These are phyloP conservation scores for Noccaea bulbosa DNA, from an alignment of 345 rosid species.

Conservation along the genomic window DNA sequence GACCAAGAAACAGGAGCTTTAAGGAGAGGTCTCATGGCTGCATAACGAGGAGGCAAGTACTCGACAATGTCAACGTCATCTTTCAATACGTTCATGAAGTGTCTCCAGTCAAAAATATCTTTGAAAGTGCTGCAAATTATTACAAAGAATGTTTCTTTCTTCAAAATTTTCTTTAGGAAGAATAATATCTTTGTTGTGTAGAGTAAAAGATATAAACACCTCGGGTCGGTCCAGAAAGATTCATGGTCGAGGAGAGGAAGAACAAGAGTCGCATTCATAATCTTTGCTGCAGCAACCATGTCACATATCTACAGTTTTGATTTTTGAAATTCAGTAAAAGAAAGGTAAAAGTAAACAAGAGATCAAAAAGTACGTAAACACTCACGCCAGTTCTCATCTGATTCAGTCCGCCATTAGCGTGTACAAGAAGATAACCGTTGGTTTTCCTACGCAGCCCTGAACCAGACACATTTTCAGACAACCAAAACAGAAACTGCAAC, in stretches of 20 bases:
- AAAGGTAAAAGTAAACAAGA: background rate
- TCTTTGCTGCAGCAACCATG: conserved; percentile 94
- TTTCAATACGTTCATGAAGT: conserved; percentile 71
- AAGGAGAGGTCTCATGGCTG: conserved; percentile 59
- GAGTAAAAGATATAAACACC: conserved; percentile 50
- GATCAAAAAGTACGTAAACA: conserved; percentile 8
- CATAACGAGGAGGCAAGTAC: conserved; percentile 66
- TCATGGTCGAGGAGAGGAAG: conserved; percentile 96
- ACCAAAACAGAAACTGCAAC: background rate
- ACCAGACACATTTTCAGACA: conserved; percentile 4
- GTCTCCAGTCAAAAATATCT: conserved; percentile 97
- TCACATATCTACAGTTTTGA: conserved; percentile 76
- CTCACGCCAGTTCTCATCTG: conserved; percentile 99
- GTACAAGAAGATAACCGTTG: conserved; percentile 87
- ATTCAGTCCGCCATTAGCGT: conserved; percentile 97
- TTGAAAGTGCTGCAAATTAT: conserved; percentile 72
- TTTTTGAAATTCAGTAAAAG: conserved; percentile 15
- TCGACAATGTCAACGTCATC: conserved; percentile 80
- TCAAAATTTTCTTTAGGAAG: background rate
- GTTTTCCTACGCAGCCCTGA: conserved; percentile 53
- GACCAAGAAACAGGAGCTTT: conserved; percentile 99
- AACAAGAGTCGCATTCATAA: conserved; percentile 96
- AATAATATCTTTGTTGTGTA: conserved; percentile 13
- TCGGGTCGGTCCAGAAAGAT: conserved; percentile 98
- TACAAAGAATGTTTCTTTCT: background rate